Base-by-base conservation (phyloP, 1,284 basidiomycete species). In the Cutaneotrichosporon dermatis region DNA sequence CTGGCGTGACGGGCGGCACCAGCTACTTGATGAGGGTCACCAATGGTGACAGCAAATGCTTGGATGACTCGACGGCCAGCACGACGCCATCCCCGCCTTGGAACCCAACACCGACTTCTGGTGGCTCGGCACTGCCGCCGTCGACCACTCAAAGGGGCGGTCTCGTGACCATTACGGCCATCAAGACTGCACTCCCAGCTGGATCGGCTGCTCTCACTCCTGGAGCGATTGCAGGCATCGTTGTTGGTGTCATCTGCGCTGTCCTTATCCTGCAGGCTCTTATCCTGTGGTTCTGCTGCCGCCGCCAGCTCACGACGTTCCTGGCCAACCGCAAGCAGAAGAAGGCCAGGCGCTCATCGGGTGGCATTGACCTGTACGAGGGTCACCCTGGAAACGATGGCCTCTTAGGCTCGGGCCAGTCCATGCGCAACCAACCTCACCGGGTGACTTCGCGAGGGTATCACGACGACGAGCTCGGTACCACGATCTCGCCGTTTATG, bases 281-380 rank as follows among this genome's bases (percentile, higher is more conserved):
- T 3, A 49, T 75, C 11, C 41, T 76, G 39, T 76, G 68, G 68
- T 72, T 73, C 65, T 74, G 73, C 65, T 75, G 73, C 53, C 64
- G 72, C 12, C 59, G 69, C 25, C 69, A 73, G 51, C 54, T 75
- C 36, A 41, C 40, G 7, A 62, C 67, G 1, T 61, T 70, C 8
- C 53, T 71, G 13, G 70, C 68, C 10, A 68, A 71, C 54, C 68
- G 71, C 34, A 45, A 59, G 35, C 59, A 69, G 51, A 66, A 69
- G 68, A 66, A 63, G 2, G 48, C 58, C 37, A 62, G 61, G 16
- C 51, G 36, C 8, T 70, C 69, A 40, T 51, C 64, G 33, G 61
- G 69, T 44, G 64, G 65, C 8, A 70, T 74, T 11, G 72, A 76
- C 50, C 63, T 74, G 12, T 66, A 49, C 41, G 60, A 62, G 53